phyloP scores from a whole-genome alignment of 176 grass and related monocot species.

The Lolium multiflorum region DNA sequence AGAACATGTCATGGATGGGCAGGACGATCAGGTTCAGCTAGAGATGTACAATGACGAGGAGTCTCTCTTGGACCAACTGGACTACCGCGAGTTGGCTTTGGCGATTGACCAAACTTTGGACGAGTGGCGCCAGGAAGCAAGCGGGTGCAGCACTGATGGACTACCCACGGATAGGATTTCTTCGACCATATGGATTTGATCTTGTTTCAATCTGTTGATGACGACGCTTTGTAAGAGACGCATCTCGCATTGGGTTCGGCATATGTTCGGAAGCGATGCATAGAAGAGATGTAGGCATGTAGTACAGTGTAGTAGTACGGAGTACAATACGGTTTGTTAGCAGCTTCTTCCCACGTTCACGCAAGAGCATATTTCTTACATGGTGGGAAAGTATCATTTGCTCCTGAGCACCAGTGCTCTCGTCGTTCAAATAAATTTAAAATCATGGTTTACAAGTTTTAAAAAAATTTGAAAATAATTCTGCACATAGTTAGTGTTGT shows the following conservation, averaged over 20 bases:
- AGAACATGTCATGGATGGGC: too few relatives aligned
- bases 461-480: too few relatives aligned
- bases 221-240: not conserved
- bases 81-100: not conserved
- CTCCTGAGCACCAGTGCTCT: too few relatives aligned
- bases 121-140: not conserved
- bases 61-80: not conserved
- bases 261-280: not conserved
- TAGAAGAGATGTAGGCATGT: not conserved
- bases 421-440: too few relatives aligned
- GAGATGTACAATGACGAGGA: not conserved
- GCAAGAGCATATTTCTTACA: too few relatives aligned
- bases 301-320: too few relatives aligned
- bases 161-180: not conserved
- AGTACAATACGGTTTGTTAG: too few relatives aligned
- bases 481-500: too few relatives aligned
- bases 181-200: not conserved
- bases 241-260: not conserved
- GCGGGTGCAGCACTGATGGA: not conserved
- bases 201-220: too few relatives aligned
- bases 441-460: too few relatives aligned
- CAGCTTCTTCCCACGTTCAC: too few relatives aligned
- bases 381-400: too few relatives aligned
- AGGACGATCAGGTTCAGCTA: not conserved
- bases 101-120: not conserved